Evolutionary conservation across 495 filamentous ascomycete genomes (phyloP).

Genomic region (Penicillium verhagenii): DNA sequence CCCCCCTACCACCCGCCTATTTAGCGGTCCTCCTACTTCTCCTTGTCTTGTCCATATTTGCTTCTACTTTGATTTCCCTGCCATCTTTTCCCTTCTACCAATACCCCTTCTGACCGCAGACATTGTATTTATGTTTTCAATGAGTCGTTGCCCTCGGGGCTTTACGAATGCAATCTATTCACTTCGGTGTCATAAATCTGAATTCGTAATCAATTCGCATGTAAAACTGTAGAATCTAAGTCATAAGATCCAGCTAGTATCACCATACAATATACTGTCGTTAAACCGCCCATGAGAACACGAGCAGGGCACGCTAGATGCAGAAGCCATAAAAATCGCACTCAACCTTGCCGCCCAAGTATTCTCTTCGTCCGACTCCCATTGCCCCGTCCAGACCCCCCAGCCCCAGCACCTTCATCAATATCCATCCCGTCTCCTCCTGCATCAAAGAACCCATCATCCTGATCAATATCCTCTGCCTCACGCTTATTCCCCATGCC

Average conservation of each 20-base stretch:
- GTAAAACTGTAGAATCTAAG: background rate
- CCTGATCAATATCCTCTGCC: slow-evolving; percentile 44
- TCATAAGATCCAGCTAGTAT: background rate
- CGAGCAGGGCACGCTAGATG: background rate
- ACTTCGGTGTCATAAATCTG: background rate
- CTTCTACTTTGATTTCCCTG: slow-evolving; percentile 8
- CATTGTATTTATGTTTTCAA: slow-evolving; percentile 36
- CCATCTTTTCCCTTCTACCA: slow-evolving; percentile 30
- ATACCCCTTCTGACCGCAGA: slow-evolving; percentile 36
- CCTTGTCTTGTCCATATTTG: slow-evolving; percentile 29
- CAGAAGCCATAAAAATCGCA: background rate
- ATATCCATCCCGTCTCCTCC: slow-evolving; percentile 52
- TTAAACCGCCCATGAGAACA: background rate
- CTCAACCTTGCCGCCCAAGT: slow-evolving; percentile 40
- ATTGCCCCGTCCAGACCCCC: slow-evolving; percentile 13
- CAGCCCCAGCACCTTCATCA: slow-evolving; percentile 37
- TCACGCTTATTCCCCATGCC: slow-evolving; percentile 42
- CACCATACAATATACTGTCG: background rate
- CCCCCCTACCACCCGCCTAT: slow-evolving; percentile 3
- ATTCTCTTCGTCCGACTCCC: slow-evolving; percentile 39
- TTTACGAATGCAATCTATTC: slow-evolving; percentile 24
- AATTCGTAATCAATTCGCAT: background rate
- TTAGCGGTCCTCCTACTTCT: slow-evolving; percentile 13
- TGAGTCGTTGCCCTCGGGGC: slow-evolving; percentile 22
- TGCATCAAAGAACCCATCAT: slow-evolving; percentile 45